A percentile compares a stretch with the other conserved stretches of the same genome.
Conservation (phyloP, 2,329 filamentous ascomycete genomes). For the Ambrosiella cleistominuta region DNA sequence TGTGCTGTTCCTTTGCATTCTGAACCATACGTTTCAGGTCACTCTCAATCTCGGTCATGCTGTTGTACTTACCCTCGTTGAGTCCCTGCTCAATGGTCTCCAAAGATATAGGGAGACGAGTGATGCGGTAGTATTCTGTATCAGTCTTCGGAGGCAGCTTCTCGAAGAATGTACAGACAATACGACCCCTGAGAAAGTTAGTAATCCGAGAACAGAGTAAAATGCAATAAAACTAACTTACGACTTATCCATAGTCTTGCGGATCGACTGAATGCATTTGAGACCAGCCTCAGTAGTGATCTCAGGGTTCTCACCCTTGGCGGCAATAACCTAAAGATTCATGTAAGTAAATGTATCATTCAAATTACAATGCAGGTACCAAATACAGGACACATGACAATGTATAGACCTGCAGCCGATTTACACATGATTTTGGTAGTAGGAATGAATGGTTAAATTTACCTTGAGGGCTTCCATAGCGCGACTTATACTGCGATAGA, state of each 20-base stretch:
- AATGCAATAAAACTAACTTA: conserved; percentile 24
- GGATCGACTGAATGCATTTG: conserved; percentile 57
- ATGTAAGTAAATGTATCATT: not conserved
- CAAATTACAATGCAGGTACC: not conserved
- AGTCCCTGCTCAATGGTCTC: conserved; percentile 62
- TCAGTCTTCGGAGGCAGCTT: conserved; percentile 45
- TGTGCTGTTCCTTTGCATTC: conserved; percentile 74
- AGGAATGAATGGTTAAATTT: conserved; percentile 1
- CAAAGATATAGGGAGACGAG: conserved; percentile 62
- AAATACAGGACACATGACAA: not conserved
- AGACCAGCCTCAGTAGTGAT: conserved; percentile 55
- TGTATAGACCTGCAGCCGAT: too few relatives aligned
- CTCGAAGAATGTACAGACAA: conserved; percentile 60
- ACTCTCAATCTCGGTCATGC: conserved; percentile 58
- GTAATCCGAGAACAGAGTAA: conserved; percentile 12
- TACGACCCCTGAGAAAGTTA: conserved; percentile 40
- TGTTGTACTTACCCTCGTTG: conserved; percentile 47
- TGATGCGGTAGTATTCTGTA: conserved; percentile 56
- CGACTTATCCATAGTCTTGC: conserved; percentile 66
- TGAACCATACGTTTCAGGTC: conserved; percentile 77
- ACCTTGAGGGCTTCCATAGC: conserved; percentile 8
- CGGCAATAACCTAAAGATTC: conserved; percentile 13
- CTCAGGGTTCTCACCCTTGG: conserved; percentile 43
- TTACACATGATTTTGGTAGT: too few relatives aligned
- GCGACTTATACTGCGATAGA: conserved; percentile 8